Conservation (phyloP, 371 early-diverging fungal species). For the Rhizopus arrhizus region DNA sequence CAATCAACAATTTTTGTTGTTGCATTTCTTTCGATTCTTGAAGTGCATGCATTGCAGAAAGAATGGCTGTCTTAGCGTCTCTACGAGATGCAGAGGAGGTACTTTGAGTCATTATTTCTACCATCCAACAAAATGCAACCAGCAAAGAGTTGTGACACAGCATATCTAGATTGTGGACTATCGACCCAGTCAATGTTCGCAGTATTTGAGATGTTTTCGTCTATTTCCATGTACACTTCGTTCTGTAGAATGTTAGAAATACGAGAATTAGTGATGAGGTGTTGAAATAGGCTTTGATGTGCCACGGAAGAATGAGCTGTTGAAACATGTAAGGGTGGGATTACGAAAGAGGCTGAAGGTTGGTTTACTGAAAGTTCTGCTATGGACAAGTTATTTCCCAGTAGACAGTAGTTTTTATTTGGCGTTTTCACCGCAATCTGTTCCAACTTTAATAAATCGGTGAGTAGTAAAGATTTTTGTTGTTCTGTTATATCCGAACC, state of each 20-base stretch:
- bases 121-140: slow-evolving; percentile 11
- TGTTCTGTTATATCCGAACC: slow-evolving; percentile 2
- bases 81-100: too few relatives aligned
- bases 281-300: background rate
- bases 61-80: slow-evolving; percentile 2
- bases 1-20: slow-evolving; percentile 1
- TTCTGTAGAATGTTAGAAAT: slow-evolving; percentile 8
- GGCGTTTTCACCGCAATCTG: slow-evolving; percentile 7
- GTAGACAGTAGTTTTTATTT: slow-evolving; percentile 6
- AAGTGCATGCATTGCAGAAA: slow-evolving; percentile 6
- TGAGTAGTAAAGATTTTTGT: slow-evolving; percentile 5
- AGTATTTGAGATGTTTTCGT: background rate
- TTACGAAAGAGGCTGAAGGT: slow-evolving; percentile 9
- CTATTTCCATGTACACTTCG: slow-evolving; percentile 8
- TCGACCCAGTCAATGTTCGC: slow-evolving; percentile 4
- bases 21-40: slow-evolving; percentile 1
- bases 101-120: too few relatives aligned
- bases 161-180: slow-evolving; percentile 11
- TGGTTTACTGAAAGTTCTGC: slow-evolving; percentile 6
- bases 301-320: slow-evolving; percentile 3
- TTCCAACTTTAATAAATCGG: slow-evolving; percentile 5
- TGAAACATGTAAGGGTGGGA: slow-evolving; percentile 12
- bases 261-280: slow-evolving; percentile 5
- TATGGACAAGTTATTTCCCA: slow-evolving; percentile 1
- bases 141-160: slow-evolving; percentile 10